phyloP scores from a whole-genome alignment of 768 basidiomycete genomes.

The Agaricus blazei region DNA sequence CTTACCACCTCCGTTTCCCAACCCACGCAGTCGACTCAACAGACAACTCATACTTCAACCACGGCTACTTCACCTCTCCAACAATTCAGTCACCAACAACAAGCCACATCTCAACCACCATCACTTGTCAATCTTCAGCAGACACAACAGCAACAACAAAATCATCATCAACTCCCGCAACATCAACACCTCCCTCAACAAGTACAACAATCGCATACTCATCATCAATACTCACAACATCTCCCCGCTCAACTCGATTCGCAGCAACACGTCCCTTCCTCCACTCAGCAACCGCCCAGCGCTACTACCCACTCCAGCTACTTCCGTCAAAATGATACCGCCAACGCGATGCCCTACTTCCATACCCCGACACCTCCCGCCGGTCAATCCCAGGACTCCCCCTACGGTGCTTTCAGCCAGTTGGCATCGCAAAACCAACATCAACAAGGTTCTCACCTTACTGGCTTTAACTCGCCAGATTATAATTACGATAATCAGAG shows the following conservation, averaged over 20 bases:
- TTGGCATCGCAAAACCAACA: slow-evolving; percentile 51
- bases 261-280: slow-evolving; percentile 25
- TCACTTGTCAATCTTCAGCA: slow-evolving; percentile 24
- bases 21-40: slow-evolving; percentile 27
- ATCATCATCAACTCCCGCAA: slow-evolving; percentile 28
- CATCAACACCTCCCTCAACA: slow-evolving; percentile 39
- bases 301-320: slow-evolving; percentile 50
- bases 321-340: slow-evolving; percentile 62
- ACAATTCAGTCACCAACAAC: slow-evolving; percentile 35
- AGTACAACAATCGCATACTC: slow-evolving; percentile 37
- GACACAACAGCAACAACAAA: slow-evolving; percentile 23
- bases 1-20: slow-evolving; percentile 35
- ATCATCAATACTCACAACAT: slow-evolving; percentile 62
- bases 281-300: slow-evolving; percentile 38
- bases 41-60: slow-evolving; percentile 21
- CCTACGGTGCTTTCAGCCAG: slow-evolving; percentile 67
- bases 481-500: slow-evolving; percentile 71
- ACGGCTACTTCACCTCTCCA: slow-evolving; percentile 34
- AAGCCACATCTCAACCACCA: slow-evolving; percentile 24
- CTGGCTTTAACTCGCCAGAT: slow-evolving; percentile 56
- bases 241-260: slow-evolving; percentile 45
- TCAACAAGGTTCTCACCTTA: slow-evolving; percentile 51
- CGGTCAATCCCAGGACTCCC: slow-evolving; percentile 53
- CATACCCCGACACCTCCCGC: slow-evolving; percentile 76
- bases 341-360: slow-evolving; percentile 52